Conservation (phyloP, 2,329 filamentous ascomycete species). For the Pseudogymnoascus sp. region DNA sequence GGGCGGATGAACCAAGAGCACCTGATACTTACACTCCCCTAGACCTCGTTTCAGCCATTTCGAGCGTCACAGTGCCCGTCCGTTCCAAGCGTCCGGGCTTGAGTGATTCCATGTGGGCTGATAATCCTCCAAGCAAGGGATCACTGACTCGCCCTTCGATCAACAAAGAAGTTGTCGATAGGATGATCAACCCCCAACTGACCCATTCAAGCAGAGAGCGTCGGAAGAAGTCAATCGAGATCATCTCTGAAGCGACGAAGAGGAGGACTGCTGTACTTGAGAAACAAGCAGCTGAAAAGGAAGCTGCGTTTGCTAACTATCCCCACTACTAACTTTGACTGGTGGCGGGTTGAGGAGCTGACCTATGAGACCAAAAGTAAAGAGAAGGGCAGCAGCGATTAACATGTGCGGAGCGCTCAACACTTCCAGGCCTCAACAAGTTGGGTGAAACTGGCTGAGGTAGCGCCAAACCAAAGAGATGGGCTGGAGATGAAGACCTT, state of each 20-base stretch:
- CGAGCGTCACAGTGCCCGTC: background rate
- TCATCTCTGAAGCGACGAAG: background rate
- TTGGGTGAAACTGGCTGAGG: background rate
- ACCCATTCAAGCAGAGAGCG: background rate
- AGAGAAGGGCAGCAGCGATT: background rate
- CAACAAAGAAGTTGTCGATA: background rate
- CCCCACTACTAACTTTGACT: background rate
- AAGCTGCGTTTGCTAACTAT: background rate
- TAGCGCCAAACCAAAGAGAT: background rate
- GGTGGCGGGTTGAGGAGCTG: background rate
- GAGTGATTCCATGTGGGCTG: background rate
- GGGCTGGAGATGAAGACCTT: background rate
- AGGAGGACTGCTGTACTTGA: background rate
- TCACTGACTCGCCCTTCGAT: background rate
- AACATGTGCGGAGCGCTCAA: background rate
- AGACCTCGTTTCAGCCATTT: background rate
- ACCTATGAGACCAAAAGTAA: background rate
- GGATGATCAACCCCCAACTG: background rate
- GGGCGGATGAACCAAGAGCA: background rate
- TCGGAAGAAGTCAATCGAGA: background rate
- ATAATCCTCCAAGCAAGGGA: background rate
- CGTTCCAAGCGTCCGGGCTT: background rate
- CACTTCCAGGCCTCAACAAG: background rate
- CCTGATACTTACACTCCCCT: slow-evolving; percentile 1
- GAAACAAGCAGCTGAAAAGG: background rate